Conservation (phyloP, 306 rosid genomes). For the Malus sylvestris region DNA sequence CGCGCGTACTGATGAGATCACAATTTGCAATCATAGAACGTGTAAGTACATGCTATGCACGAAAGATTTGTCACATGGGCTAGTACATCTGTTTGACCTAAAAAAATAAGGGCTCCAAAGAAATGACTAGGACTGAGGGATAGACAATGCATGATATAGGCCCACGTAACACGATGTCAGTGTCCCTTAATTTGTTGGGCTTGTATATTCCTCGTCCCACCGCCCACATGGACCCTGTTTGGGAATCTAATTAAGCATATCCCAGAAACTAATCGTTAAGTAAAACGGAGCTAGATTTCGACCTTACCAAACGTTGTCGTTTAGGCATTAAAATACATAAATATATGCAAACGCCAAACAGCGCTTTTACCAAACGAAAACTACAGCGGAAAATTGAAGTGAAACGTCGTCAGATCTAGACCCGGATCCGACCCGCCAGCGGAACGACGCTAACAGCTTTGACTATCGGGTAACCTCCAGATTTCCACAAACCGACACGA, state of each 20-base stretch:
- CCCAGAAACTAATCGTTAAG: neutral
- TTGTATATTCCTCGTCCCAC: slow-evolving; percentile 1
- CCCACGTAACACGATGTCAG: neutral
- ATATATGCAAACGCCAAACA: neutral
- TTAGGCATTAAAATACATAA: neutral
- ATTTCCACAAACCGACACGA: slow-evolving; percentile 7
- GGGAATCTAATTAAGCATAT: neutral
- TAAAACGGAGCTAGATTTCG: neutral
- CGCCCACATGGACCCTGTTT: neutral
- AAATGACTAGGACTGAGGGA: neutral
- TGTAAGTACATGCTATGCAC: neutral
- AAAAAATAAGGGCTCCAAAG: neutral
- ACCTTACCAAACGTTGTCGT: neutral
- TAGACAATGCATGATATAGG: neutral
- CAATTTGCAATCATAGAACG: neutral
- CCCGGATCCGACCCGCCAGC: neutral
- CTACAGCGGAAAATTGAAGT: neutral
- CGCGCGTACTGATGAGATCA: neutral
- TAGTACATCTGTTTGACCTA: neutral
- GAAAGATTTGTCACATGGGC: neutral
- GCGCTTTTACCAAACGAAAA: neutral
- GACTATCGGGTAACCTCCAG: neutral
- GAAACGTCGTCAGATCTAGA: neutral
- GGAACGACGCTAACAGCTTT: slow-evolving; percentile 7
- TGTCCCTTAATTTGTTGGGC: neutral